Base-by-base conservation (phyloP, 768 basidiomycete species). In the Auricularia auricula-judae region DNA sequence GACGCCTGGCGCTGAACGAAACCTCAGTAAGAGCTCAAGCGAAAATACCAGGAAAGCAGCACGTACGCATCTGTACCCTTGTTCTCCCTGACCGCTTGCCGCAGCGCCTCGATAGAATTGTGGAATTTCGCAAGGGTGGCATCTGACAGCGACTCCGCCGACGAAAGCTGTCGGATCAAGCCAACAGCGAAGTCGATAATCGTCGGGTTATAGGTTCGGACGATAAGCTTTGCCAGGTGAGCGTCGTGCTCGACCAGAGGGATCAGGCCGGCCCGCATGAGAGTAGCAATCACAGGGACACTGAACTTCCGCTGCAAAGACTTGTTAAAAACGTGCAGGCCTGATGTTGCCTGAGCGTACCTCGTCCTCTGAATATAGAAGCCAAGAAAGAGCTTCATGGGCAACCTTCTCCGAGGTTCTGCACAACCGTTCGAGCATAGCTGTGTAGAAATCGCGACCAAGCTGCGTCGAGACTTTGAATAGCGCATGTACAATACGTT, bases 301-400 rank as follows among this genome's bases (percentile, higher is more conserved):
- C 98, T 98, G 76, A 91, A 89, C 77, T 99, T 99, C 70, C 97
- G 92, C 92, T 95, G 69, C 7, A 62, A 65, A 68, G 67, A 39
- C 21, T 34, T 71, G 29, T 29, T 29, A 29, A 29, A 29, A 29
- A 29, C 29, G 29, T 29, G 29, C 21, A 68, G 65, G 36, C 16
- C 66, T 63, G 43, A 60, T 53, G 18, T 23, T 18, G 33, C 39
- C n/a, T 56, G 11, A 4, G 78, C 85, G 64, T 64, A 94, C 93
- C 78, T 95, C 91, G 72, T 99, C 97, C 72, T 98, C 95, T 3
- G 97, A 91, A 72, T 93, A 97, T 56, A 98, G 77, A 60, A 99
- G 79, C 97, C 97, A 99, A 1, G 90, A 91, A 61, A 94, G 89
- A 4, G 96, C 97, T 76, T 99, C 97, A 74, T 94, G 23, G 11